Conservation (phyloP, 495 filamentous ascomycete species). For the Penicillium bialowiezense region DNA sequence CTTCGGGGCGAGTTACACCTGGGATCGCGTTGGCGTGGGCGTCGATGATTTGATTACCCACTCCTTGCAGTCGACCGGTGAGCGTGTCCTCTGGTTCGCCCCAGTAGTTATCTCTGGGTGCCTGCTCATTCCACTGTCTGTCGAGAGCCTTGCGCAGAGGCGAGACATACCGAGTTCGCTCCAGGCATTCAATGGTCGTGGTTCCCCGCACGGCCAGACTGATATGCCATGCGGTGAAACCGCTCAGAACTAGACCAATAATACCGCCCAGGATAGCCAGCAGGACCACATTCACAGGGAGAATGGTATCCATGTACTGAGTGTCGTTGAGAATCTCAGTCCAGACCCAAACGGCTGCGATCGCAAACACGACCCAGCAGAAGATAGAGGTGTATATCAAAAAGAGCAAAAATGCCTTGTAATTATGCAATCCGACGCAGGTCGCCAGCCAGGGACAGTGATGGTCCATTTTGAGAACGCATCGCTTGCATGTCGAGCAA, state of each 20-base stretch:
- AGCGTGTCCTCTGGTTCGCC: constrained; percentile 60
- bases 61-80: constrained; percentile 55
- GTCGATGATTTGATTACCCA: constrained; percentile 73
- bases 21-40: constrained; percentile 83
- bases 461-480: constrained; percentile 98
- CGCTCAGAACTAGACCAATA: constrained; percentile 81
- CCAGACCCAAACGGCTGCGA: constrained; percentile 76
- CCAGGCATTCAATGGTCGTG: constrained; percentile 93
- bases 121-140: constrained; percentile 52
- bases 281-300: constrained; percentile 89
- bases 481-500: constrained; percentile 87
- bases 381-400: constrained; percentile 87
- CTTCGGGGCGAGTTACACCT: constrained; percentile 72
- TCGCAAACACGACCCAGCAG: constrained; percentile 75
- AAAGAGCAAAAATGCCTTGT: constrained; percentile 93
- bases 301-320: constrained; percentile 60
- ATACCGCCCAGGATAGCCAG: constrained; percentile 84
- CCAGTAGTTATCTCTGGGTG: constrained; percentile 12
- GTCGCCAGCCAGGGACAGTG: constrained; percentile 98
- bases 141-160: constrained; percentile 70
- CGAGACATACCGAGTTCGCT: constrained; percentile 88
- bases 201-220: constrained; percentile 71
- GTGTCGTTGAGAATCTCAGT: constrained; percentile 67
- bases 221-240: constrained; percentile 93
- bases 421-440: constrained; percentile 89